Percentiles rank a stretch among this genome's conserved stretches.
phyloP scores from a whole-genome alignment of 176 grass and related monocot species.

The Phoenix roebelenii region DNA sequence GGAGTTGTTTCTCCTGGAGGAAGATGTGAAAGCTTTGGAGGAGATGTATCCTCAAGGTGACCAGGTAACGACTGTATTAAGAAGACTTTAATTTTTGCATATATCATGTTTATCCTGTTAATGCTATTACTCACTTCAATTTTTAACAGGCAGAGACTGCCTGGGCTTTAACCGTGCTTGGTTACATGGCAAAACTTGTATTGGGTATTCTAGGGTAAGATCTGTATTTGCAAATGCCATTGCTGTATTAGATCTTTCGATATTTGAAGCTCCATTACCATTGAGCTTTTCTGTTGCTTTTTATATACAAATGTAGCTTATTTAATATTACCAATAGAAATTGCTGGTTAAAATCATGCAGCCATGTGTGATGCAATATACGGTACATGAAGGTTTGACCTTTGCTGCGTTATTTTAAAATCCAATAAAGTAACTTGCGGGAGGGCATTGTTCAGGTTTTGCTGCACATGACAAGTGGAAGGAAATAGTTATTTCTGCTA shows the following conservation, averaged over 20 bases:
- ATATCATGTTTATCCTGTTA: conserved; percentile 7
- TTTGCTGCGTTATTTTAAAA: no score
- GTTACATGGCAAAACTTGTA: conserved; percentile 80
- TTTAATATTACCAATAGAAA: no score
- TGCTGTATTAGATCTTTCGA: conserved; percentile 1
- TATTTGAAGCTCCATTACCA: not conserved
- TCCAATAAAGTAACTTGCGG: no score
- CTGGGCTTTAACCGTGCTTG: conserved; percentile 94
- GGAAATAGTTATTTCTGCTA: no score
- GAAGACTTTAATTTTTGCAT: no score
- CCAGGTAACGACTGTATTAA: conserved; percentile 28
- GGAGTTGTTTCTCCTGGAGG: conserved; percentile 86
- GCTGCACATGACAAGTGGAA: no score
- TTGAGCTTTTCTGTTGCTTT: not conserved
- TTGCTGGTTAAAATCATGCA: no score
- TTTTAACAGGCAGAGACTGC: conserved; percentile 77
- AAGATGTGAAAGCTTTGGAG: conserved; percentile 89
- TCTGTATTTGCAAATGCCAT: no score
- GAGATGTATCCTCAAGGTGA: conserved; percentile 99
- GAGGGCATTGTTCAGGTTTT: no score
- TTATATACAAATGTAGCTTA: no score
- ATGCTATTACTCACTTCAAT: conserved; percentile 25
- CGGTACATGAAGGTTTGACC: no score
- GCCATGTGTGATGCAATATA: no score
- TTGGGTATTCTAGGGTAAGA: conserved; percentile 80